Percentiles rank a stretch among this genome's conserved stretches.
These are phyloP conservation scores for Phlegmacium glaucopus DNA, from an alignment of 768 basidiomycete species.

Conservation along the genomic window DNA sequence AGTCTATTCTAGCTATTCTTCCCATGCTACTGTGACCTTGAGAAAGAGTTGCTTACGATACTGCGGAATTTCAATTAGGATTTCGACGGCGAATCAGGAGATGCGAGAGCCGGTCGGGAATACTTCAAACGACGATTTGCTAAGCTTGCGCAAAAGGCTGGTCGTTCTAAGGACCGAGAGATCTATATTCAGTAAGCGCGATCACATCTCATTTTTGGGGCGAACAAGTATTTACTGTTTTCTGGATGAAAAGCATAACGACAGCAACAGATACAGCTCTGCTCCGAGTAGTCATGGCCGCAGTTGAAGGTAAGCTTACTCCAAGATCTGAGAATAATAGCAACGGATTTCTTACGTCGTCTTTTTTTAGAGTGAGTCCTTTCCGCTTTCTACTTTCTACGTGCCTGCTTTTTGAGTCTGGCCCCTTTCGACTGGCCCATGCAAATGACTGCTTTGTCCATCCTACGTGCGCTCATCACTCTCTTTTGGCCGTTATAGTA, in stretches of 20 bases:
- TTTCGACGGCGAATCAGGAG: constrained; percentile 75
- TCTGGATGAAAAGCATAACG: constrained; percentile 54
- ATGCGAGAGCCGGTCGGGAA: constrained; percentile 73
- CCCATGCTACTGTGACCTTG: neutral
- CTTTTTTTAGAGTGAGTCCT: constrained; percentile 55
- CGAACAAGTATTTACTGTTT: constrained; percentile 1
- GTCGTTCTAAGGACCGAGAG: constrained; percentile 81
- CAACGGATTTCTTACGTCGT: constrained; percentile 9
- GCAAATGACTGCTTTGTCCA: constrained; percentile 2
- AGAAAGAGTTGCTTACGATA: neutral
- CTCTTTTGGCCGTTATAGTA: constrained; percentile 42
- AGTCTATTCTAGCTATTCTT: constrained; percentile 21
- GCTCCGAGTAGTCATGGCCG: constrained; percentile 90
- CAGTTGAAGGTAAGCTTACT: constrained; percentile 80
- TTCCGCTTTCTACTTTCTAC: constrained; percentile 20
- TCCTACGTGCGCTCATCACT: constrained; percentile 27
- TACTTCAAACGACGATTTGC: constrained; percentile 90
- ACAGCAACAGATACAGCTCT: constrained; percentile 89
- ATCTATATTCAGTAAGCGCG: constrained; percentile 85
- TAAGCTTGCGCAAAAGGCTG: constrained; percentile 79
- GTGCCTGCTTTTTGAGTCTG: constrained; percentile 18
- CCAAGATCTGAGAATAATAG: constrained; percentile 1
- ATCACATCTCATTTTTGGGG: neutral
- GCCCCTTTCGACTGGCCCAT: constrained; percentile 16
- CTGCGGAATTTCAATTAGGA: constrained; percentile 46